A percentile compares a stretch with the other conserved stretches of the same genome.
Evolutionary conservation across 2,329 filamentous ascomycete genomes (phyloP).

Genomic region (Botrytis tulipae): DNA sequence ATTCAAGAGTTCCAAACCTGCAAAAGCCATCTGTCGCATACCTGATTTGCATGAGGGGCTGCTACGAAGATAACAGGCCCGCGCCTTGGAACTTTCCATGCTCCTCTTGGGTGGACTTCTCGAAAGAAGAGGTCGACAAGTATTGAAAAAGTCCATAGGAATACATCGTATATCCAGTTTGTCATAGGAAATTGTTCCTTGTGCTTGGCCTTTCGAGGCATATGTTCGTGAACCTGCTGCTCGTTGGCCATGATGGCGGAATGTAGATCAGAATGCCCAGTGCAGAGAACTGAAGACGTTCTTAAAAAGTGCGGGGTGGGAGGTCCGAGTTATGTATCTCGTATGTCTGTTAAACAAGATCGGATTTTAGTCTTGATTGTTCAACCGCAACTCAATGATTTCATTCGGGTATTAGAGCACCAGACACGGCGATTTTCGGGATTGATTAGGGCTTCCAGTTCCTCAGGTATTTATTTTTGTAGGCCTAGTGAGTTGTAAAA

Average conservation of each 20-base stretch:
- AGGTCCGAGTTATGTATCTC: background rate
- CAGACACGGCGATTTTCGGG: background rate
- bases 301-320: background rate
- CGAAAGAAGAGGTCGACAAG: constrained; percentile 96
- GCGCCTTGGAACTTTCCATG: constrained; percentile 87
- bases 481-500: background rate
- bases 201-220: constrained; percentile 22
- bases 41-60: constrained; percentile 94
- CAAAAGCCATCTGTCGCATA: constrained; percentile 42
- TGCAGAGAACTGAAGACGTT: background rate
- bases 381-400: constrained; percentile 6
- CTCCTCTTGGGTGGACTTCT: constrained; percentile 90
- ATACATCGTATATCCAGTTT: constrained; percentile 70
- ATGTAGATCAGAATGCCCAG: background rate
- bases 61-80: constrained; percentile 94
- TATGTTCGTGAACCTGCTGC: constrained; percentile 24
- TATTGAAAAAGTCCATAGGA: constrained; percentile 75
- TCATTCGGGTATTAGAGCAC: background rate
- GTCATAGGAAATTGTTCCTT: constrained; percentile 25
- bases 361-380: constrained; percentile 1
- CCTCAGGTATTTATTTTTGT: constrained; percentile 9
- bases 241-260: constrained; percentile 19
- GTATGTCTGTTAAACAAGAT: background rate
- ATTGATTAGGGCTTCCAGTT: background rate
- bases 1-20: constrained; percentile 17